Conservation (phyloP, 2,329 filamentous ascomycete species). For the Penicillium sp. region DNA sequence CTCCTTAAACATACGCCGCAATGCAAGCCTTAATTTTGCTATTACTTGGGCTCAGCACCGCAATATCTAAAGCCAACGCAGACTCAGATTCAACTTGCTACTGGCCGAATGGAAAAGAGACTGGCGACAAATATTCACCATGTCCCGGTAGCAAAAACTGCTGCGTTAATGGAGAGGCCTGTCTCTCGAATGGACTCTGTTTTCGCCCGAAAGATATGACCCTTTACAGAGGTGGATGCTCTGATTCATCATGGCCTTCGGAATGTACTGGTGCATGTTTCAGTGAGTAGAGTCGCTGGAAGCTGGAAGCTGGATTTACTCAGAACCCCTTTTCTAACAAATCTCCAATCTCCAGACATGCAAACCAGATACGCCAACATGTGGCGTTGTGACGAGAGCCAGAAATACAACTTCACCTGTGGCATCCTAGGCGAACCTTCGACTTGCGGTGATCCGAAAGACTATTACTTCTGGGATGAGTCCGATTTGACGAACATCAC, state of each 20-base stretch:
- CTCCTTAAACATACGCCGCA: not conserved
- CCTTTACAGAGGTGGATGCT: not conserved
- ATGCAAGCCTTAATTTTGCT: not conserved
- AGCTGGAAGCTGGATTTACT: not conserved
- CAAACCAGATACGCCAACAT: not conserved
- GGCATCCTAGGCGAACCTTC: not conserved
- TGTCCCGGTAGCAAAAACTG: not conserved
- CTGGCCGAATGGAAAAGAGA: not conserved
- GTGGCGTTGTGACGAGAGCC: not conserved
- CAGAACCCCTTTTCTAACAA: not conserved
- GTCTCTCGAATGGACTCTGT: not conserved
- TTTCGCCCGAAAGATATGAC: not conserved
- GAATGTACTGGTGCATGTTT: not conserved
- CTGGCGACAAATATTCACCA: not conserved
- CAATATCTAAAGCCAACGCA: not conserved
- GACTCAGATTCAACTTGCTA: not conserved
- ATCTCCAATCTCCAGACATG: not conserved
- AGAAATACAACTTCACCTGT: not conserved
- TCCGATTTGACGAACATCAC: not conserved
- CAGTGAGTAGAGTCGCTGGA: not conserved
- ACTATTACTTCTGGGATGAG: not conserved
- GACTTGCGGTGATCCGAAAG: not conserved
- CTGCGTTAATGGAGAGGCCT: not conserved
- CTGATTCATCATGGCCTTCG: not conserved
- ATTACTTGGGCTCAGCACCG: not conserved